Base-by-base conservation (phyloP, 495 filamentous ascomycete species). In the Sordaria brevicollis region DNA sequence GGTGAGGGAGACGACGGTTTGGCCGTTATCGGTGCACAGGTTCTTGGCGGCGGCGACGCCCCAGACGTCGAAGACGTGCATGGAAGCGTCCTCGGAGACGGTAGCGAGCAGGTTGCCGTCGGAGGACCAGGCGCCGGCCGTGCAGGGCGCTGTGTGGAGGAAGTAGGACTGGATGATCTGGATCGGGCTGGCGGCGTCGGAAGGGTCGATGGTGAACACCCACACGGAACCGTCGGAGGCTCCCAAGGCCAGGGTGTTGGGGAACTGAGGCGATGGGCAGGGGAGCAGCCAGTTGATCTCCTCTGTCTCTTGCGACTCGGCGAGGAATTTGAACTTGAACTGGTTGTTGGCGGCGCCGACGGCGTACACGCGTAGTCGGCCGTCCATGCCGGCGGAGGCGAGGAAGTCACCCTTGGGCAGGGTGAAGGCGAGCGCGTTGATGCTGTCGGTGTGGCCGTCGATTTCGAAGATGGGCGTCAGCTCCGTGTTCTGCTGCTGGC, bases 41-140 rank as follows among this genome's bases (percentile, higher is more conserved):
- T 90, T 92, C 41, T 90, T 89, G 0, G 90, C 91, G 17, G 90
- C 90, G 0, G 92, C 93, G 41, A 88, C 88, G 35, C 93, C 92
- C 80, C 93, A 97, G 11, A 93, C 91, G 79, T 98, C 95, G 86
- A 92, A 97, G 41, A 97, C 93, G 79, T 93, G 93, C 73, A 99
- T 87, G 71, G 88, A 92, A 31, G 89, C 86, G 76, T 98, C 95
- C 76, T 97, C 94, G 37, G 88, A 88, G 6, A 98, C 94, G 0
- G 94, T 97, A 1, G 91, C 94, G 1, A 99, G 89, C 33, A 97
- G 82, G 19, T 89, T 91, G 68, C 95, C 95, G 79, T 96, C 93
- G 13, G 92, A 85, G 3, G 91, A 90, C 94, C 95, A 99, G 3
- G 91, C 84, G 67, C 96, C 95, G 4, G 96, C 95, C 2, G 95